Conservation (phyloP, 192 early-diverging fungal species). For the Podila epicladia region DNA sequence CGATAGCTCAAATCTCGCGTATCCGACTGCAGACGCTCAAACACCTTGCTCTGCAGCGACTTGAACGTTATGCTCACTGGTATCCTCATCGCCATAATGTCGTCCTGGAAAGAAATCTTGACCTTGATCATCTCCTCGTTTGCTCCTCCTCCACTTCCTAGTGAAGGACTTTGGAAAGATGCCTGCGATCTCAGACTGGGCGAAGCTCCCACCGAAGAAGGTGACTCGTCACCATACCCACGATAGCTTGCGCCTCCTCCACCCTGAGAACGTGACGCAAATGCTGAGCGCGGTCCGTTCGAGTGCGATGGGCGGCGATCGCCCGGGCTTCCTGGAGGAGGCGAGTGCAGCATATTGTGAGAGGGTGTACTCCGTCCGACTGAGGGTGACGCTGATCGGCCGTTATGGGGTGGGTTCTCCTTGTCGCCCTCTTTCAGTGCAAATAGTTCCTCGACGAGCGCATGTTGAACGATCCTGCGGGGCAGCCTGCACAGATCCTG, state of each 20-base stretch:
- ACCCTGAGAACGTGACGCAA: constrained; percentile 13
- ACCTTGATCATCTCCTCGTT: constrained; percentile 65
- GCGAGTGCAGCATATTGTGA: constrained; percentile 32
- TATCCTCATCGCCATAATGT: constrained; percentile 79
- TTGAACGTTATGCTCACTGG: constrained; percentile 64
- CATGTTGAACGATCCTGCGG: constrained; percentile 59
- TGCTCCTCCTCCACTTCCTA: background rate
- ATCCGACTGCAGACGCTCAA: constrained; percentile 58
- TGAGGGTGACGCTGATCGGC: background rate
- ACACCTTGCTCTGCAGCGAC: constrained; percentile 67
- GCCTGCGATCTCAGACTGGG: constrained; percentile 48
- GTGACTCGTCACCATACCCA: constrained; percentile 21
- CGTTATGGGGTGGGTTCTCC: constrained; percentile 53
- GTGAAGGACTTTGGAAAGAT: constrained; percentile 18
- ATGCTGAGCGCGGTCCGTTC: constrained; percentile 26
- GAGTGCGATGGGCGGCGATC: constrained; percentile 46
- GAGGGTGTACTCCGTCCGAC: constrained; percentile 38
- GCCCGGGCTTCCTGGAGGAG: background rate
- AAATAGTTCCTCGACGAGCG: constrained; percentile 62
- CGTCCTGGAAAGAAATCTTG: constrained; percentile 75
- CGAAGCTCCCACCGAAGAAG: constrained; percentile 13
- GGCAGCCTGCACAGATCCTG: constrained; percentile 70
- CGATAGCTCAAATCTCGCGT: constrained; percentile 25
- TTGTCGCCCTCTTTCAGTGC: constrained; percentile 64
- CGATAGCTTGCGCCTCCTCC: constrained; percentile 8